Conservation (phyloP, 1,139 yeast species). For the Candida sp. region DNA sequence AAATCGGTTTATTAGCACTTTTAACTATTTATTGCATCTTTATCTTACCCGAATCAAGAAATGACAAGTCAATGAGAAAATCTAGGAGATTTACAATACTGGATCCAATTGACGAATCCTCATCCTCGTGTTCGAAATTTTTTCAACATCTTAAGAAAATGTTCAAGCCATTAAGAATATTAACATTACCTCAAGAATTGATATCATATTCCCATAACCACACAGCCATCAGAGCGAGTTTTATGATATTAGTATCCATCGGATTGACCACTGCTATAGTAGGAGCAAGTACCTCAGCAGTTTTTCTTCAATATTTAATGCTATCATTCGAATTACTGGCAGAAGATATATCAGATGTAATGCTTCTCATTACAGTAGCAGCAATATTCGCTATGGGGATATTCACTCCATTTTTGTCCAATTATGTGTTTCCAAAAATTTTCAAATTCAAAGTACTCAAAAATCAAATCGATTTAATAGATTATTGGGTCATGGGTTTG, state of each 20-base stretch:
- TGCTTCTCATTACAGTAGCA: conserved; percentile 51
- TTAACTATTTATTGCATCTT: conserved; percentile 25
- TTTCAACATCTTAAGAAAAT: not conserved
- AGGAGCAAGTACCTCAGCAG: conserved; percentile 9
- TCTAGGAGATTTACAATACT: conserved; percentile 28
- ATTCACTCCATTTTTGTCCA: conserved; percentile 29
- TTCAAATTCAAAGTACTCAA: conserved; percentile 34
- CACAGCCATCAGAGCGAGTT: not conserved
- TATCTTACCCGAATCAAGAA: conserved; percentile 60
- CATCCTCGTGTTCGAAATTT: not conserved
- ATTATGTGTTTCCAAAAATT: conserved; percentile 21
- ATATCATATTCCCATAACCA: conserved; percentile 1
- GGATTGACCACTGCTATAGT: not conserved
- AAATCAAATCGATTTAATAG: conserved; percentile 52
- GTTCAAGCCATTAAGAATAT: conserved; percentile 2
- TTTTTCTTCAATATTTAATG: conserved; percentile 51
- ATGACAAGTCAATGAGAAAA: conserved; percentile 38
- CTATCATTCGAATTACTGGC: conserved; percentile 58
- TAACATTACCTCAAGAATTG: not conserved
- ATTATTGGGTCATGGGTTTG: conserved; percentile 31
- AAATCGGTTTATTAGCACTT: conserved; percentile 20
- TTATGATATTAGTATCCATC: conserved; percentile 1
- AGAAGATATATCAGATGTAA: conserved; percentile 51
- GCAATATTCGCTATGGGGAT: conserved; percentile 28
- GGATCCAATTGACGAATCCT: not conserved